phyloP scores from a whole-genome alignment of 441 rosid species.

The Pelargonium cotyledonis region DNA sequence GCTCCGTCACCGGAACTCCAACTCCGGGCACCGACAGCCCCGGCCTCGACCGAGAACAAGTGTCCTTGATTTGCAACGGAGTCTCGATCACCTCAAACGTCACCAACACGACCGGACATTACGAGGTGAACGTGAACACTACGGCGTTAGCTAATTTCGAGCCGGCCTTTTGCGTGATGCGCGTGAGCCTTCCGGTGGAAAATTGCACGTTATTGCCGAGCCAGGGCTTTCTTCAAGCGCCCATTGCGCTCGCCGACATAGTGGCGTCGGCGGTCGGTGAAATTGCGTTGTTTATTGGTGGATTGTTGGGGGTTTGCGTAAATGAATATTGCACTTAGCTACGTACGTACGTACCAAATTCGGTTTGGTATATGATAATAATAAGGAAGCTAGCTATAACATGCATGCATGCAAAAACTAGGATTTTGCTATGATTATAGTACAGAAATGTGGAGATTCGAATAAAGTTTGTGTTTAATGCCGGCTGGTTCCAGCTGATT shows the following conservation, averaged over 20 bases:
- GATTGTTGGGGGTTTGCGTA: neutral
- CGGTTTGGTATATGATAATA: no score
- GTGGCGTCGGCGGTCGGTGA: neutral
- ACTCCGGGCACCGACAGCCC: neutral
- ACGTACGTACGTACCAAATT: neutral
- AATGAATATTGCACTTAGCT: neutral
- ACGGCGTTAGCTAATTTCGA: neutral
- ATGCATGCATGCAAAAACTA: no score
- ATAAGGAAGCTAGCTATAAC: no score
- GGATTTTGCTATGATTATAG: no score
- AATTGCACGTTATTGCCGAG: neutral
- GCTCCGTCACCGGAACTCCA: neutral
- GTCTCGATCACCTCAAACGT: neutral
- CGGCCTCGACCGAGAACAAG: neutral
- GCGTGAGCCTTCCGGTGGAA: neutral
- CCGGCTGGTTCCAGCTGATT: no score
- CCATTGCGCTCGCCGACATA: neutral
- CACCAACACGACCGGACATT: neutral
- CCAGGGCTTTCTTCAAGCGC: neutral
- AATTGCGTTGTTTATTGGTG: neutral
- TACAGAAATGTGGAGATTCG: no score
- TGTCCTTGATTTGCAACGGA: neutral
- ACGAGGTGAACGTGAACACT: neutral
- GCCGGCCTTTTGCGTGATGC: neutral
- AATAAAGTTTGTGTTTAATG: no score